Base-by-base conservation (phyloP, 2,329 filamentous ascomycete genomes). In the Penicillium corylophilum region DNA sequence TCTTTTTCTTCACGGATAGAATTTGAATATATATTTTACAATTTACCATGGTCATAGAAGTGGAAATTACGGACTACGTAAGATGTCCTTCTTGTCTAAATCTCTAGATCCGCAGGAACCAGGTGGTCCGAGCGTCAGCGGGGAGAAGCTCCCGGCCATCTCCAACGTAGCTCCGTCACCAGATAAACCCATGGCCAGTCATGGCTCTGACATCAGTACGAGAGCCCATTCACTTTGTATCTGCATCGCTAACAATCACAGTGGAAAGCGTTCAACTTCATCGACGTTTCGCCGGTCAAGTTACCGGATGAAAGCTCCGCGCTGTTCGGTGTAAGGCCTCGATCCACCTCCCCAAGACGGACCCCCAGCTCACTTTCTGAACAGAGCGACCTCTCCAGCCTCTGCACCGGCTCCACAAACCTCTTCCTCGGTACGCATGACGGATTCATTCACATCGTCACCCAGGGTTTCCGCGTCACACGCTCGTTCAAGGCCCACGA, bases 261-360 rank as follows among this genome's bases (percentile, higher is more conserved):
- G 93, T 97, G 94, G 93, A 96, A 96, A 88, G 87, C 88, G 64
- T 99, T 99, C 79, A 92, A 95, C 81, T 99, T 99, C 86, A 97
- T 99, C 83, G 90, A 96, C 76, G 90, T 95, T 72, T 85, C 85
- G 70, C 87, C 89, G 70, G 86, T 96, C 72, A 85, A 87, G 68
- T 81, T 92, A 65, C 82, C 81, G 22, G 88, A 95, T 71, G 90
- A 95, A 69, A 87, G 85, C 69, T 84, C 85, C 63, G 82, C 85
- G 67, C 81, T 91, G 68, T 88, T 95, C 77, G 87, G 92, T 72
- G 88, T 89, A 82, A 84, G 71, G 82, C 42, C 47, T 46, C 39
- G 22, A 33, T 44, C 29, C 43, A 28, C 22, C 36, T 15, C 20
- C 15, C 42, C 15, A 9, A 18, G 18, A 38, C 24, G 36, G 33